Conservation (phyloP, 2,329 filamentous ascomycete genomes). For the Aspergillus pseudonomiae region DNA sequence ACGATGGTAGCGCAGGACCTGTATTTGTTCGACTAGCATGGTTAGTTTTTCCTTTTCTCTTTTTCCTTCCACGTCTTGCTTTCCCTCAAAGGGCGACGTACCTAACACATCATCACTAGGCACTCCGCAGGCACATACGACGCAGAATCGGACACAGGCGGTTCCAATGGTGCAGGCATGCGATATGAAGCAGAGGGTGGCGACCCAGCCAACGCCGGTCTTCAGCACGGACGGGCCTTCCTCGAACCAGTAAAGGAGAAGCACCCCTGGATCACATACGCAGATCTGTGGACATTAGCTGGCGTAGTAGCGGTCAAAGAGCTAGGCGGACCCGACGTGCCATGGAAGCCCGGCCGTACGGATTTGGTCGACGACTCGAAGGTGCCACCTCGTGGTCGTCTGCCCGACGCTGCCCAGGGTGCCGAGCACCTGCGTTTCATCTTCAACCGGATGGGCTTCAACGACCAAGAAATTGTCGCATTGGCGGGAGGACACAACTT, state of each 20-base stretch:
- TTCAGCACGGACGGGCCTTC: constrained; percentile 66
- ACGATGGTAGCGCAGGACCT: constrained; percentile 66
- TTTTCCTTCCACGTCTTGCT: background rate
- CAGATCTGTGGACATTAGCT: constrained; percentile 67
- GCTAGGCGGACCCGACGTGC: constrained; percentile 62
- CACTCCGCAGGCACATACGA: constrained; percentile 68
- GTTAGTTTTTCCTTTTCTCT: constrained; percentile 39
- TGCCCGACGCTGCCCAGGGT: constrained; percentile 59
- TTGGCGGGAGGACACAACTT: constrained; percentile 60
- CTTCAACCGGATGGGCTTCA: constrained; percentile 64
- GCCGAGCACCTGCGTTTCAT: constrained; percentile 59
- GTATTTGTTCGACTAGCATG: constrained; percentile 67
- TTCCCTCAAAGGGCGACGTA: background rate
- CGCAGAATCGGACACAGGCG: constrained; percentile 61
- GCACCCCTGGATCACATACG: constrained; percentile 67
- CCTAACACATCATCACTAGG: constrained; percentile 40
- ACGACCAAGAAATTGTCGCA: constrained; percentile 63
- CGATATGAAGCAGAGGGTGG: constrained; percentile 66
- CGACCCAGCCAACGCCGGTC: constrained; percentile 66
- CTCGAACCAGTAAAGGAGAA: constrained; percentile 63
- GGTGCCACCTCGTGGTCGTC: constrained; percentile 59
- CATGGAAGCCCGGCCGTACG: constrained; percentile 62
- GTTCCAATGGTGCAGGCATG: constrained; percentile 68
- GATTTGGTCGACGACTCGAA: constrained; percentile 65
- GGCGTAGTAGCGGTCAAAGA: constrained; percentile 61